Conservation (phyloP, 257 asterid genomes). For the Schizonepeta tenuifolia region DNA sequence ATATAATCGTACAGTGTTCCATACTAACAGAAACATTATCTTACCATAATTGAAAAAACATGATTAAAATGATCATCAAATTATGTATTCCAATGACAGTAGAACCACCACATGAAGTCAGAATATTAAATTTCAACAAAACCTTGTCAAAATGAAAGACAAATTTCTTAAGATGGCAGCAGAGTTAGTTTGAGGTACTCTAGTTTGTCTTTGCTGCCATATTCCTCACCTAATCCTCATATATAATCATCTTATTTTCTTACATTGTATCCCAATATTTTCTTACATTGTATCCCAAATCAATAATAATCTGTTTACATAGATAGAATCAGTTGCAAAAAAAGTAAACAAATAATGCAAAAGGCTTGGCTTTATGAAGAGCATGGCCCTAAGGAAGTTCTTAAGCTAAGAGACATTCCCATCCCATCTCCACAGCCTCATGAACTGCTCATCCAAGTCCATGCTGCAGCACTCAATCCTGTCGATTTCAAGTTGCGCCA, state of each 20-base stretch:
- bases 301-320: neutral
- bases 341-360: slow-evolving; percentile 40
- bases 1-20: neutral
- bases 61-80: neutral
- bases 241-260: neutral
- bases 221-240: neutral
- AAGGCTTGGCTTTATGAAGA: slow-evolving; percentile 69
- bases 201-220: neutral
- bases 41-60: neutral
- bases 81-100: neutral
- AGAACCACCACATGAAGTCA: neutral
- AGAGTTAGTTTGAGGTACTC: neutral
- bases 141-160: neutral
- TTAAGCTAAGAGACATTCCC: slow-evolving; percentile 50
- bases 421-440: slow-evolving; percentile 50
- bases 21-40: neutral
- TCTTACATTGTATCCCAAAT: neutral
- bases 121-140: neutral
- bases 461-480: slow-evolving; percentile 73
- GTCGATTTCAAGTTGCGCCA: slow-evolving; percentile 66
- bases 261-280: neutral
- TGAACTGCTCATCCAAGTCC: slow-evolving; percentile 55
- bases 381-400: slow-evolving; percentile 60
- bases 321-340: neutral
- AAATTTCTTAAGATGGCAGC: neutral